Evolutionary conservation across 116 monocot genomes (phyloP).

Genomic region (Papilionanthe hybrid): DNA sequence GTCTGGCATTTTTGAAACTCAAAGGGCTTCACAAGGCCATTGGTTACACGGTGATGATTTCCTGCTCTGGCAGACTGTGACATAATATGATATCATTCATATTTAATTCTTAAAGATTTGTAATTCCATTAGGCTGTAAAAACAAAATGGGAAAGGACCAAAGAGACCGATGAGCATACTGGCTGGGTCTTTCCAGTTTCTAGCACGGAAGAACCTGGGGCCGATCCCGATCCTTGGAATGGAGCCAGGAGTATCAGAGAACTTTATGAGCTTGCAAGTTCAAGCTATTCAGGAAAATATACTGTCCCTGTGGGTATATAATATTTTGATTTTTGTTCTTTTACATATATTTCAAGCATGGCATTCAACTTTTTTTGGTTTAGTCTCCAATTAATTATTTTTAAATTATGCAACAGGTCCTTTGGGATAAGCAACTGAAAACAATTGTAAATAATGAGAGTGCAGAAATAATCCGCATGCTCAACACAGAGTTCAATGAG

Average conservation of each 20-base stretch:
- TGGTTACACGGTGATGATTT: conserved; percentile 26
- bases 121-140: conserved; percentile 9
- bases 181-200: conserved; percentile 75
- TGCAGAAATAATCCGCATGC: conserved; percentile 80
- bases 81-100: background rate
- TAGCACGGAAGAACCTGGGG: conserved; percentile 58
- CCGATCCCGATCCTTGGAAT: conserved; percentile 60
- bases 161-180: conserved; percentile 58
- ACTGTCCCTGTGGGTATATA: conserved; percentile 80
- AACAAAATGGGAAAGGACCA: conserved; percentile 75
- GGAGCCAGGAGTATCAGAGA: conserved; percentile 72
- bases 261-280: conserved; percentile 74
- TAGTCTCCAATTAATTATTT: background rate
- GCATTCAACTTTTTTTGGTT: background rate
- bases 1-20: conserved; percentile 70
- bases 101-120: background rate
- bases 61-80: background rate
- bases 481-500: conserved; percentile 79
- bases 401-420: conserved; percentile 43
- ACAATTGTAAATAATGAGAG: conserved; percentile 93
- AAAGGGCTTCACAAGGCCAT: conserved; percentile 83
- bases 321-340: background rate
- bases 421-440: conserved; percentile 89
- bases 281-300: conserved; percentile 80
- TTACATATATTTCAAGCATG: background rate